These are phyloP conservation scores for Tuber borchii DNA, from an alignment of 495 filamentous ascomycete genomes.

Conservation along the genomic window DNA sequence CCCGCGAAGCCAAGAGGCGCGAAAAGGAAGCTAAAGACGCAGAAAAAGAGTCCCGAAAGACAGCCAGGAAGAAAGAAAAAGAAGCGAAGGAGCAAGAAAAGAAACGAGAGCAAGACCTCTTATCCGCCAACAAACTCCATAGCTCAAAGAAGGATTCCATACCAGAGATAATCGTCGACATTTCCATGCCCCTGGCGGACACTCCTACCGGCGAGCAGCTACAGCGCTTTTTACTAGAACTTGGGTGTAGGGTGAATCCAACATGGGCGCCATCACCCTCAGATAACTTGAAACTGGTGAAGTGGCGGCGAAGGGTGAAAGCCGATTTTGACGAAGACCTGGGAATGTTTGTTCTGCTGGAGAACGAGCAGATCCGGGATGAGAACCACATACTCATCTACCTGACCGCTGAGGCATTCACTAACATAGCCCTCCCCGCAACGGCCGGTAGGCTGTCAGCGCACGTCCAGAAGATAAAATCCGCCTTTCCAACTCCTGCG, in stretches of 20 bases:
- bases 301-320: slow-evolving; percentile 66
- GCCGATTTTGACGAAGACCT: slow-evolving; percentile 57
- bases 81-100: slow-evolving; percentile 56
- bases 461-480: slow-evolving; percentile 57
- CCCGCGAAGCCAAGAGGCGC: slow-evolving; percentile 8
- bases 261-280: slow-evolving; percentile 45
- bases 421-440: slow-evolving; percentile 52
- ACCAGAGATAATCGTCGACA: slow-evolving; percentile 78
- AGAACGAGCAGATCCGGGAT: slow-evolving; percentile 48
- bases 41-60: slow-evolving; percentile 49
- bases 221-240: slow-evolving; percentile 51
- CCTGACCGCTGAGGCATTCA: slow-evolving; percentile 61
- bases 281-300: slow-evolving; percentile 56
- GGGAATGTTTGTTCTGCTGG: slow-evolving; percentile 62
- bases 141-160: slow-evolving; percentile 69
- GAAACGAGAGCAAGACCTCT: slow-evolving; percentile 59
- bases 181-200: slow-evolving; percentile 53
- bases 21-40: slow-evolving; percentile 48
- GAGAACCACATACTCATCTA: slow-evolving; percentile 66
- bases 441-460: slow-evolving; percentile 51
- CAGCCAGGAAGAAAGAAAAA: slow-evolving; percentile 52
- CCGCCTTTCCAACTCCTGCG: slow-evolving; percentile 39
- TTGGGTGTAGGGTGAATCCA: slow-evolving; percentile 52
- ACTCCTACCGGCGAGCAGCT: slow-evolving; percentile 50
- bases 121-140: slow-evolving; percentile 67